These are phyloP conservation scores for Xylariaceae sp. DNA, from an alignment of 2,329 filamentous ascomycete genomes.

Conservation along the genomic window DNA sequence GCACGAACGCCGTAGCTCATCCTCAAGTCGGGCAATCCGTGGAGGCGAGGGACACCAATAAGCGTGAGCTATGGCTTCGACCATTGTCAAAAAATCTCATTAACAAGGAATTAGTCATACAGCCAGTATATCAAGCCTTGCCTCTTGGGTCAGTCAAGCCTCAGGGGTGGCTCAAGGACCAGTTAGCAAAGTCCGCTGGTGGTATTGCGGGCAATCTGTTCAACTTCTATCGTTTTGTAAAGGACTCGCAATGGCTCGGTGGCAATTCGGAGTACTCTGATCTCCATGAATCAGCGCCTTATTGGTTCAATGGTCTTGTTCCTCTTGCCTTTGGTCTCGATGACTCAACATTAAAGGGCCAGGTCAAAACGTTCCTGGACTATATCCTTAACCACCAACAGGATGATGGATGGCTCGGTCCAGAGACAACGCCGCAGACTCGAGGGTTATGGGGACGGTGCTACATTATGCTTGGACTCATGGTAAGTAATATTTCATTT, in stretches of 20 bases:
- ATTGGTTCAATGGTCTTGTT: conserved; percentile 66
- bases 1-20: conserved; percentile 13
- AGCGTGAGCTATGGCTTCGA: conserved; percentile 15
- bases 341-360: conserved; percentile 55
- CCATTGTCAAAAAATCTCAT: background rate
- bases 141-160: conserved; percentile 40
- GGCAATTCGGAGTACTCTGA: conserved; percentile 58
- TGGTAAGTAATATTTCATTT: conserved; percentile 31
- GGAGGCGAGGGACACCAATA: conserved; percentile 1
- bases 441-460: conserved; percentile 62
- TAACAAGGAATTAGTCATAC: conserved; percentile 35
- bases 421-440: conserved; percentile 50
- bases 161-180: conserved; percentile 40
- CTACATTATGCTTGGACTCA: conserved; percentile 58
- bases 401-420: conserved; percentile 64
- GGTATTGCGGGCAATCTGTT: conserved; percentile 46
- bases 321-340: conserved; percentile 60
- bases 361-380: conserved; percentile 53
- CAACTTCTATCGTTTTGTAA: conserved; percentile 63
- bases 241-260: conserved; percentile 58
- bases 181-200: conserved; percentile 35
- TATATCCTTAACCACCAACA: conserved; percentile 57
- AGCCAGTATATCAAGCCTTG: conserved; percentile 38
- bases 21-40: conserved; percentile 12
- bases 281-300: conserved; percentile 61